phyloP scores from a whole-genome alignment of 2,329 filamentous ascomycete species.

The Monilinia laxa region DNA sequence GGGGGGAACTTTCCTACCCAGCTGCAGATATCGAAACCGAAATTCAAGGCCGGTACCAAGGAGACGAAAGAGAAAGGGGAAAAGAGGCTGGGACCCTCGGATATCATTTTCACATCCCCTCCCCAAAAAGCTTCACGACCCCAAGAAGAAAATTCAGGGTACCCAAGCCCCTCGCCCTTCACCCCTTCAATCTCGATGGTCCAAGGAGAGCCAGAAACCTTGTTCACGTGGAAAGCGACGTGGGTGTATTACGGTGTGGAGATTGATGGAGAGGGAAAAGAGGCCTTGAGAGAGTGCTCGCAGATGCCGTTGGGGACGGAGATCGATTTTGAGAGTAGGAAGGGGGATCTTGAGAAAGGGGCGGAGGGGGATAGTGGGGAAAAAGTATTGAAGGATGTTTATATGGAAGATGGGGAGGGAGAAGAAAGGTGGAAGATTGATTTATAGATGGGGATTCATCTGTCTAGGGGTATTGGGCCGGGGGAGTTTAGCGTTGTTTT shows the following conservation, averaged over 20 bases:
- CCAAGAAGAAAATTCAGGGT: too few species aligned
- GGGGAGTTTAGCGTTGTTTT: neutral
- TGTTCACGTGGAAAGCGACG: neutral
- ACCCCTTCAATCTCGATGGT: too few species aligned
- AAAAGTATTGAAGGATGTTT: neutral
- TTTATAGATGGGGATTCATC: neutral
- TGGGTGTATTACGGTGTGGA: neutral
- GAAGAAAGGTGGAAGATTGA: neutral
- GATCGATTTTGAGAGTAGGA: neutral
- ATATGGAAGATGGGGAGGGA: neutral
- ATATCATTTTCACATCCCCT: neutral
- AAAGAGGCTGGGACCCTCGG: neutral
- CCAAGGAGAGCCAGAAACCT: too few species aligned
- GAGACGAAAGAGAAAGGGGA: too few species aligned
- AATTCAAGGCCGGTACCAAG: too few species aligned
- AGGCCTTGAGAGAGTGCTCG: neutral
- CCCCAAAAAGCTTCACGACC: too few species aligned
- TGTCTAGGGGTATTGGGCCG: neutral
- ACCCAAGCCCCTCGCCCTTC: too few species aligned
- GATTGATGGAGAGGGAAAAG: neutral
- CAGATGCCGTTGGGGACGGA: neutral
- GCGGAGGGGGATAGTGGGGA: neutral
- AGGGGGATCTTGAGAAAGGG: neutral
- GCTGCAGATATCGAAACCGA: too few species aligned
- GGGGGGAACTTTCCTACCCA: neutral